Percentiles rank a stretch among this genome's conserved stretches.
Evolutionary conservation across 2,329 filamentous ascomycete species (phyloP).

Genomic region (Lomentospora prolificans): DNA sequence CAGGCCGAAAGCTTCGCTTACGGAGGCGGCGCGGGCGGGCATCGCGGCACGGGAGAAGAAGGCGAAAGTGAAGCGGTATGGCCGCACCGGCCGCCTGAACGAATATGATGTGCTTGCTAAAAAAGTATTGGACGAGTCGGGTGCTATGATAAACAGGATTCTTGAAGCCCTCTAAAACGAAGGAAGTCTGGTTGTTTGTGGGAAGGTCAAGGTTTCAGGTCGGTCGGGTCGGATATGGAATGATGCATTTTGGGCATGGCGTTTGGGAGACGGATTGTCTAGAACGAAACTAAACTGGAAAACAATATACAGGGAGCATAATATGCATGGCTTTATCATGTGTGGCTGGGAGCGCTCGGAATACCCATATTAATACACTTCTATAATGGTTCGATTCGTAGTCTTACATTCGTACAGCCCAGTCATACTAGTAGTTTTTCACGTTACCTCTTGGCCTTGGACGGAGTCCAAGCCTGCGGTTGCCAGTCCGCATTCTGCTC

Average conservation of each 20-base stretch:
- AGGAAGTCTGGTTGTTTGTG: neutral
- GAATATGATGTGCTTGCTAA: conserved; percentile 30
- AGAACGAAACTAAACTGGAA: too few species aligned
- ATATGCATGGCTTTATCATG: neutral
- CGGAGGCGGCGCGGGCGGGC: conserved; percentile 32
- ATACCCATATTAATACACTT: conserved; percentile 7
- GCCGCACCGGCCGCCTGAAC: conserved; percentile 18
- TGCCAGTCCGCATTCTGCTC: conserved; percentile 58
- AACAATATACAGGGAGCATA: neutral
- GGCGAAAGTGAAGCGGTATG: conserved; percentile 29
- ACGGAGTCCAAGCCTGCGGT: conserved; percentile 51
- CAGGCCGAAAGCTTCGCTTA: conserved; percentile 17
- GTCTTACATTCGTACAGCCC: neutral
- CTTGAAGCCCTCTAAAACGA: conserved; percentile 23
- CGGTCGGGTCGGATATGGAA: neutral
- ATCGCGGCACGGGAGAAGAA: conserved; percentile 39
- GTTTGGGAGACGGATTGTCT: too few species aligned
- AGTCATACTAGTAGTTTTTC: neutral
- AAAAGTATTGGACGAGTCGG: conserved; percentile 33
- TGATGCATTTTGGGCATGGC: too few species aligned
- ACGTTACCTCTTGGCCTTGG: conserved; percentile 21
- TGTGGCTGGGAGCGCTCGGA: neutral
- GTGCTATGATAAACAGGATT: conserved; percentile 30
- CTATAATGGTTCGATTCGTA: neutral
- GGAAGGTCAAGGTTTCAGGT: neutral